Percentiles rank a stretch among this genome's conserved stretches.
Evolutionary conservation across 1,284 basidiomycete genomes (phyloP).

Genomic region (Earliella scabrosa): DNA sequence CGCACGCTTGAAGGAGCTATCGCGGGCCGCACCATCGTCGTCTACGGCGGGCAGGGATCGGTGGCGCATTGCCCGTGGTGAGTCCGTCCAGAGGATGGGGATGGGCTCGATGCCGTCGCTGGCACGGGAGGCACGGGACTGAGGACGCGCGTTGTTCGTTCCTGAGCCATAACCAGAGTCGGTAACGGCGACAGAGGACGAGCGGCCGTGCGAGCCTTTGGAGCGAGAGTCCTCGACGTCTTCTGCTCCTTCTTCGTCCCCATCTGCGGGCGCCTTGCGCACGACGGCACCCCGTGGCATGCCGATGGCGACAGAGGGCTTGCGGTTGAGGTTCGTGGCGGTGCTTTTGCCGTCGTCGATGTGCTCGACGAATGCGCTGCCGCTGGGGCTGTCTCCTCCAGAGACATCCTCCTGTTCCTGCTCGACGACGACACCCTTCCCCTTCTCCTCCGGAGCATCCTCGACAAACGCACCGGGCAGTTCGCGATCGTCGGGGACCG

Average conservation of each 20-base stretch:
- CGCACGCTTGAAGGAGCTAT: conserved; percentile 22
- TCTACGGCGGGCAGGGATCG: conserved; percentile 8
- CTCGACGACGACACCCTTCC: no score
- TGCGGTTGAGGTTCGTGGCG: neutral
- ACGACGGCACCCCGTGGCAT: conserved; percentile 9
- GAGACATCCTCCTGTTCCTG: neutral
- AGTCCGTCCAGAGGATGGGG: conserved; percentile 32
- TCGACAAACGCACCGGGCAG: conserved; percentile 13
- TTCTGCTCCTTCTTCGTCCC: neutral
- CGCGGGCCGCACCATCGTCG: conserved; percentile 1
- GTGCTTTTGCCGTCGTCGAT: neutral
- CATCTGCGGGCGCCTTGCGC: conserved; percentile 8
- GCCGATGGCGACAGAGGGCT: conserved; percentile 7
- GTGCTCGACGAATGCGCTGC: neutral
- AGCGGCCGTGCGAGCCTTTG: conserved; percentile 12
- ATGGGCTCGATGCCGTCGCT: conserved; percentile 28
- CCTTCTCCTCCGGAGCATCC: neutral
- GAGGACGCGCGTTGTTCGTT: conserved; percentile 5
- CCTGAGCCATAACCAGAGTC: conserved; percentile 35
- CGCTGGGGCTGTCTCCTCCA: neutral
- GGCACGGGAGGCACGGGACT: conserved; percentile 11
- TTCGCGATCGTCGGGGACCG: neutral
- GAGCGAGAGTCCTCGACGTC: neutral
- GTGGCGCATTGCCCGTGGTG: conserved; percentile 6
- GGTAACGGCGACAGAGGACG: conserved; percentile 13